A percentile compares a stretch with the other conserved stretches of the same genome.
phyloP scores from a whole-genome alignment of 208 protist species.

The Vickermania ingenoplastis region DNA sequence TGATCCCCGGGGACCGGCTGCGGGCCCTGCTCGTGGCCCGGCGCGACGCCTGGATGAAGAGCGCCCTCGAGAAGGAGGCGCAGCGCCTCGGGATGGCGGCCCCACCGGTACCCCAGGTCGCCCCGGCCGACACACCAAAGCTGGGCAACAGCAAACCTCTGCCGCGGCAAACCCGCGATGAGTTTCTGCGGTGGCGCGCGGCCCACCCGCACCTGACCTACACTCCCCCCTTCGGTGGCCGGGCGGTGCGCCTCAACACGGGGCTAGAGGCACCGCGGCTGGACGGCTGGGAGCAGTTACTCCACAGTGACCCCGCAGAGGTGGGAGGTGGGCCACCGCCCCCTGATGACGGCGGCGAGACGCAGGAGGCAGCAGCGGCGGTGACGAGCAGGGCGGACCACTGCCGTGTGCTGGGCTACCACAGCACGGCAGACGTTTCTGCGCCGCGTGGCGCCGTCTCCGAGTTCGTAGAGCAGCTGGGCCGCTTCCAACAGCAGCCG shows the following conservation, averaged over 20 bases:
- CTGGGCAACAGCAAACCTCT: neutral
- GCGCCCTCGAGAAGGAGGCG: slow-evolving; percentile 42
- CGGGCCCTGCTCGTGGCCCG: slow-evolving; percentile 54
- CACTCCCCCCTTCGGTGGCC: slow-evolving; percentile 22
- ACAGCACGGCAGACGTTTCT: neutral
- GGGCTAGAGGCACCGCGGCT: slow-evolving; percentile 11
- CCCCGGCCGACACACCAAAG: neutral
- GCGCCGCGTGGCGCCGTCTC: neutral
- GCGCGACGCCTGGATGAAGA: slow-evolving; percentile 28
- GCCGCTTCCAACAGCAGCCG: slow-evolving; percentile 6
- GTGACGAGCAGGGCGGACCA: neutral
- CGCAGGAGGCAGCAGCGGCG: neutral
- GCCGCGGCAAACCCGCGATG: slow-evolving; percentile 20
- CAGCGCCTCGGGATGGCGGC: slow-evolving; percentile 28
- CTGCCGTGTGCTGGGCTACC: neutral
- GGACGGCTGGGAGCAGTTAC: neutral
- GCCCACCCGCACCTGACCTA: slow-evolving; percentile 22
- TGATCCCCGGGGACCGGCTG: slow-evolving; percentile 76
- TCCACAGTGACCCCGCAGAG: neutral
- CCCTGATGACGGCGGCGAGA: neutral
- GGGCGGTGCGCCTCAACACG: slow-evolving; percentile 55
- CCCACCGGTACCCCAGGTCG: neutral
- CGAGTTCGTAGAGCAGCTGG: neutral
- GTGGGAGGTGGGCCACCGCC: neutral
- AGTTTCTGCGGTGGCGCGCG: slow-evolving; percentile 54